These are phyloP conservation scores for Tricholoma hemisulphureum DNA, from an alignment of 768 basidiomycete genomes.

Conservation along the genomic window DNA sequence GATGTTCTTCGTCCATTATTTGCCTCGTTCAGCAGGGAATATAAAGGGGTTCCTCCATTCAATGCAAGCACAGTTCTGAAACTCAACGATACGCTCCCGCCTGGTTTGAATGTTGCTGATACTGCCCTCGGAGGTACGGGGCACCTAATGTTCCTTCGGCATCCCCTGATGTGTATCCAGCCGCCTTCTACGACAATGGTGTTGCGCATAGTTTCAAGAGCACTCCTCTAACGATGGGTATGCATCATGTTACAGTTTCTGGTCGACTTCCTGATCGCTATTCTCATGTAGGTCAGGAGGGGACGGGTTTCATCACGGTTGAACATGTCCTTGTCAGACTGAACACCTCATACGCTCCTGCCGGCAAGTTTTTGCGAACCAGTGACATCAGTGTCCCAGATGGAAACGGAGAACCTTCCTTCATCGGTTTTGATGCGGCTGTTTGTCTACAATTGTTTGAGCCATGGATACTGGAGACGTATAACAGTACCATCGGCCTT, in stretches of 20 bases:
- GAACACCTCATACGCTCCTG: slow-evolving; percentile 33
- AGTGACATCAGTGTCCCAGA: slow-evolving; percentile 20
- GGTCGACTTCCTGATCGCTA: not conserved
- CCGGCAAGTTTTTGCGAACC: slow-evolving; percentile 27
- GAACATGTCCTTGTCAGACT: slow-evolving; percentile 37
- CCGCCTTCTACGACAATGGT: slow-evolving; percentile 35
- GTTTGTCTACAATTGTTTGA: slow-evolving; percentile 41
- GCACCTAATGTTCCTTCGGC: not conserved
- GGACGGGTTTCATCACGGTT: slow-evolving; percentile 33
- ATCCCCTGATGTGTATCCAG: slow-evolving; percentile 13
- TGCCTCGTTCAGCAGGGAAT: slow-evolving; percentile 28
- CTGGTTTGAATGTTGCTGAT: slow-evolving; percentile 20
- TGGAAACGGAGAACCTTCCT: slow-evolving; percentile 25
- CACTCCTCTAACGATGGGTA: slow-evolving; percentile 26
- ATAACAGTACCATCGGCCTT: slow-evolving; percentile 31
- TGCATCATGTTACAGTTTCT: slow-evolving; percentile 4
- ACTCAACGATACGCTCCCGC: slow-evolving; percentile 24
- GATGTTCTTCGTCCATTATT: slow-evolving; percentile 32
- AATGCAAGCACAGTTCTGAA: slow-evolving; percentile 19
- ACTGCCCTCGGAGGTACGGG: slow-evolving; percentile 24
- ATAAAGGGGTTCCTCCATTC: slow-evolving; percentile 25
- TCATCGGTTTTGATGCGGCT: slow-evolving; percentile 39
- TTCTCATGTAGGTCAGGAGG: slow-evolving; percentile 22
- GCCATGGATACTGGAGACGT: slow-evolving; percentile 40
- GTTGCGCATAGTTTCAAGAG: slow-evolving; percentile 23